These are phyloP conservation scores for Aureobasidium sp. DNA, from an alignment of 2,329 filamentous ascomycete species.

Conservation along the genomic window DNA sequence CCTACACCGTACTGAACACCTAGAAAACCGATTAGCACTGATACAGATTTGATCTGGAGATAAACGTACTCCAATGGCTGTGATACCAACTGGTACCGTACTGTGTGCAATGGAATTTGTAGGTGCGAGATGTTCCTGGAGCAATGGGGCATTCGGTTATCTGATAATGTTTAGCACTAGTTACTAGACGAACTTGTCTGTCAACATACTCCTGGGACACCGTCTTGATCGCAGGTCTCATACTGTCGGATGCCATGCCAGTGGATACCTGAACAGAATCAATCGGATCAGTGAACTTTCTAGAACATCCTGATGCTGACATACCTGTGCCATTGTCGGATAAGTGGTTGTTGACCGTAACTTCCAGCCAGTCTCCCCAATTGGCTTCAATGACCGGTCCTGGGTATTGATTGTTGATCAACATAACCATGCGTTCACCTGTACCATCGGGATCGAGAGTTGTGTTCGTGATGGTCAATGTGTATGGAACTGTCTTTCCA, in stretches of 20 bases:
- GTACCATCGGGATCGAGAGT: slow-evolving; percentile 41
- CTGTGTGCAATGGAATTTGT: slow-evolving; percentile 28
- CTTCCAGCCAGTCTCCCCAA: slow-evolving; percentile 41
- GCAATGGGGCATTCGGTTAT: slow-evolving; percentile 54
- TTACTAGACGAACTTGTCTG: too few species aligned
- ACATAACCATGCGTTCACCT: slow-evolving; percentile 25
- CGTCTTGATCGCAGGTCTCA: slow-evolving; percentile 50
- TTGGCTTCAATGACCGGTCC: slow-evolving; percentile 47
- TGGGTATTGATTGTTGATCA: slow-evolving; percentile 59
- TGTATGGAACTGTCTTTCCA: slow-evolving; percentile 32
- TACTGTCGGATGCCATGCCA: slow-evolving; percentile 56
- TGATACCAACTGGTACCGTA: slow-evolving; percentile 35
- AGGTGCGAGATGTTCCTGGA: slow-evolving; percentile 44
- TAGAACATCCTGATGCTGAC: too few species aligned
- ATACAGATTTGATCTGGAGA: slow-evolving; percentile 20
- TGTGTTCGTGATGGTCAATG: slow-evolving; percentile 37
- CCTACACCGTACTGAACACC: slow-evolving; percentile 28
- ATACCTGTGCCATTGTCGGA: slow-evolving; percentile 49
- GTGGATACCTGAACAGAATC: slow-evolving; percentile 34
- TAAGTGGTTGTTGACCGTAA: slow-evolving; percentile 50
- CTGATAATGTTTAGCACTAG: background rate
- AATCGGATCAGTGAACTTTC: too few species aligned
- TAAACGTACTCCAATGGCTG: slow-evolving; percentile 19
- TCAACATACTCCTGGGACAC: slow-evolving; percentile 38
- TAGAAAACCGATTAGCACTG: background rate